A percentile compares a stretch with the other conserved stretches of the same genome.
These are phyloP conservation scores for Takashimella koratensis DNA, from an alignment of 1,284 basidiomycete genomes.

Conservation along the genomic window DNA sequence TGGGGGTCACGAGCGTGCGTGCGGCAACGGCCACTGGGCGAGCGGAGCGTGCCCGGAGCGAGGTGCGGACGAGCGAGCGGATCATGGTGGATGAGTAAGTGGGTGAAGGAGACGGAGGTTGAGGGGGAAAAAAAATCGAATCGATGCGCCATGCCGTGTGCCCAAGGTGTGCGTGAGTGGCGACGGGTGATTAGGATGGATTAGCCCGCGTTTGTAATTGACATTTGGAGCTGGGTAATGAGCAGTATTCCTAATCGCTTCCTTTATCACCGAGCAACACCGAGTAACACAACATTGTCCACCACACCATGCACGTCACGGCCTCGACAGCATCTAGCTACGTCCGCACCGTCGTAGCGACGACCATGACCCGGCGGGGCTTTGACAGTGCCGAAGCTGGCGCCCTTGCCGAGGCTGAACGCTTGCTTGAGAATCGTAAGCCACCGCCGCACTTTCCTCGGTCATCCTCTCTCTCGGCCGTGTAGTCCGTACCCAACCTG, in stretches of 20 bases:
- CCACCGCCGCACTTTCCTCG: slow-evolving; percentile 1
- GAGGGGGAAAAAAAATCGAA: not conserved
- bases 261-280: no score
- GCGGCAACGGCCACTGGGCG: not conserved
- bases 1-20: slow-evolving; percentile 31
- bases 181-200: no score
- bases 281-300: no score
- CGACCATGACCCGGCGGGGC: slow-evolving; percentile 26
- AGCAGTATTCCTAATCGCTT: no score
- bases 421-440: slow-evolving; percentile 39
- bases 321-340: slow-evolving; percentile 23
- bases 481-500: not conserved
- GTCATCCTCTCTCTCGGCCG: not conserved
- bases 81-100: not conserved
- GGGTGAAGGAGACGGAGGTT: no score
- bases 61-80: slow-evolving; percentile 5
- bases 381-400: slow-evolving; percentile 43
- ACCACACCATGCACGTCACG: slow-evolving; percentile 15
- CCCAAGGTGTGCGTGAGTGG: no score
- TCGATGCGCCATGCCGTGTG: no score
- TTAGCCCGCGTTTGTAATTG: no score
- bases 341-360: slow-evolving; percentile 29
- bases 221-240: no score
- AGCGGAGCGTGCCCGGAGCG: slow-evolving; percentile 1
- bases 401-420: slow-evolving; percentile 39